These are phyloP conservation scores for Uncinocarpus reesii DNA, from an alignment of 2,329 filamentous ascomycete species.

Conservation along the genomic window DNA sequence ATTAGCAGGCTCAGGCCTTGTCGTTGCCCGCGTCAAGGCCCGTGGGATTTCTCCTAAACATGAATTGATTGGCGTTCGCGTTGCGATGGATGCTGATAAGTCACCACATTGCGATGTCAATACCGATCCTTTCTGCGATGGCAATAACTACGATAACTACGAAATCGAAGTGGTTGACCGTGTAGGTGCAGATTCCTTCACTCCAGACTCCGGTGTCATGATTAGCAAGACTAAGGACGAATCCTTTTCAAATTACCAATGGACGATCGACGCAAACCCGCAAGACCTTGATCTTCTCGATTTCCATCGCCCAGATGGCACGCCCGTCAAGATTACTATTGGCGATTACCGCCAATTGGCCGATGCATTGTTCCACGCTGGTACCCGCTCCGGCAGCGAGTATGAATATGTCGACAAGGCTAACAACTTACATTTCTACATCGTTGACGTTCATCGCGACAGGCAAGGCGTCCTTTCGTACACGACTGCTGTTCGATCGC, in stretches of 20 bases:
- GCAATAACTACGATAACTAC: slow-evolving; percentile 15
- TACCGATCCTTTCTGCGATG: slow-evolving; percentile 16
- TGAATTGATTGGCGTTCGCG: slow-evolving; percentile 15
- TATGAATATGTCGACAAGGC: slow-evolving; percentile 17
- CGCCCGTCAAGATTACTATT: slow-evolving; percentile 13
- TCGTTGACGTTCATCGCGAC: slow-evolving; percentile 16
- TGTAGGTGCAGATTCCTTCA: slow-evolving; percentile 18
- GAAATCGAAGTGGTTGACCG: slow-evolving; percentile 19
- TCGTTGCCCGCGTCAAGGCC: slow-evolving; percentile 15
- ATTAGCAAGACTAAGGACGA: slow-evolving; percentile 16
- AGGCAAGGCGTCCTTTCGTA: slow-evolving; percentile 16
- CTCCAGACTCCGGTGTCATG: slow-evolving; percentile 17
- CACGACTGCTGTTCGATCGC: slow-evolving; percentile 15
- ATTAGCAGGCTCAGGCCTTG: slow-evolving; percentile 14
- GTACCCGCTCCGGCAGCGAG: slow-evolving; percentile 18
- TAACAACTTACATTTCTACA: slow-evolving; percentile 17
- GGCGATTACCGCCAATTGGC: slow-evolving; percentile 18
- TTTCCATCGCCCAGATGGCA: slow-evolving; percentile 16
- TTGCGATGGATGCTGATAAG: slow-evolving; percentile 16
- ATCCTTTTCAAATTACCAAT: slow-evolving; percentile 12
- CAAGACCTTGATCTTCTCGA: slow-evolving; percentile 16
- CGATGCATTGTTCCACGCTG: slow-evolving; percentile 18
- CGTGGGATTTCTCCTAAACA: slow-evolving; percentile 13
- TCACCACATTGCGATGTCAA: slow-evolving; percentile 12
- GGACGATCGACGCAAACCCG: slow-evolving; percentile 19